These are phyloP conservation scores for Boletellus dicymbophilus DNA, from an alignment of 1,284 basidiomycete species.

Conservation along the genomic window DNA sequence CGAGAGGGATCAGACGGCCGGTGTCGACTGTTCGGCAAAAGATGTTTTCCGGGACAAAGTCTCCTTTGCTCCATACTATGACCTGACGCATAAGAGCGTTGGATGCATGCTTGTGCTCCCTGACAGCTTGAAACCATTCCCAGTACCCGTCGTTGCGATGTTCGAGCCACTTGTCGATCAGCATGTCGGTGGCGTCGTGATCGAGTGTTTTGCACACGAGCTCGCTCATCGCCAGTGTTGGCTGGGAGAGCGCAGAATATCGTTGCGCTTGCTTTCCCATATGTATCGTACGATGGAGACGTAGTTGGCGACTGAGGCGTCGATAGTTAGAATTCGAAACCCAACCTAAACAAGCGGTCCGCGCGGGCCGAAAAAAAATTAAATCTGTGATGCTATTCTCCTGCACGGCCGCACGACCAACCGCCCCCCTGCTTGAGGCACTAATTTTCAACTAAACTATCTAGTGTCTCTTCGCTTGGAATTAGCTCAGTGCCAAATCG, in stretches of 20 bases:
- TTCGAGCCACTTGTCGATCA: constrained; percentile 81
- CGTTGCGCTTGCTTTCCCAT: constrained; percentile 36
- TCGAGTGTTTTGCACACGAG: constrained; percentile 74
- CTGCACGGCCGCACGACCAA: neutral
- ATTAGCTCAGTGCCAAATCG: neutral
- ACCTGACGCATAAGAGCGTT: constrained; percentile 55
- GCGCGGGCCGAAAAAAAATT: too few relatives aligned
- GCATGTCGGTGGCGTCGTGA: constrained; percentile 69
- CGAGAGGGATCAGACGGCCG: constrained; percentile 69
- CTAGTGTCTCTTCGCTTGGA: too few relatives aligned
- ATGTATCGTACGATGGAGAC: neutral
- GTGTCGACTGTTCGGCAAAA: constrained; percentile 77
- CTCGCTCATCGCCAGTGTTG: constrained; percentile 68
- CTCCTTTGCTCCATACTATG: constrained; percentile 74
- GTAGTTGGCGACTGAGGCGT: too few relatives aligned
- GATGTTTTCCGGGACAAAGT: constrained; percentile 73
- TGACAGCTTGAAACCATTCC: constrained; percentile 70
- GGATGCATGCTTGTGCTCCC: constrained; percentile 59
- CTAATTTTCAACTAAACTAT: too few relatives aligned
- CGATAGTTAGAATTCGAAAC: too few relatives aligned
- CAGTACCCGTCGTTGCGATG: constrained; percentile 72
- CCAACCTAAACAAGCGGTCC: too few relatives aligned
- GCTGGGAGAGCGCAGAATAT: constrained; percentile 67
- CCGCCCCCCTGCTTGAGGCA: too few relatives aligned
- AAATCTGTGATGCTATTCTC: too few relatives aligned